phyloP scores from a whole-genome alignment of 2,329 filamentous ascomycete species.

The Colletotrichum shisoi region DNA sequence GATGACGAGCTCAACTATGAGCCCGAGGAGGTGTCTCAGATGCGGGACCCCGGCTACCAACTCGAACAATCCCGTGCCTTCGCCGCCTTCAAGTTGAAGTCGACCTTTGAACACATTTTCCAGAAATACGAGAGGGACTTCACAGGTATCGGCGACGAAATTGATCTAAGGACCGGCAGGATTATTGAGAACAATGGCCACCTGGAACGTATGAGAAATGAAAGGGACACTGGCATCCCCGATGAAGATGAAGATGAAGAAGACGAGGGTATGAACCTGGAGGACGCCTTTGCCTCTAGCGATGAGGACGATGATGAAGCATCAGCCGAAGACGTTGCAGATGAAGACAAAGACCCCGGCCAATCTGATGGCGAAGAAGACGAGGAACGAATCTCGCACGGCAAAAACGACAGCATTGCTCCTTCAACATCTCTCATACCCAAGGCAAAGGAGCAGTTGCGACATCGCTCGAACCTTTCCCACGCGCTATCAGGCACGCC shows the following conservation, averaged over 20 bases:
- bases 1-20: constrained; percentile 59
- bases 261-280: constrained; percentile 48
- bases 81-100: constrained; percentile 77
- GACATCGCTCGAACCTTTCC: constrained; percentile 7
- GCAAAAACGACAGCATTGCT: constrained; percentile 13
- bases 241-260: constrained; percentile 48
- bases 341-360: constrained; percentile 10
- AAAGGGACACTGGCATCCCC: constrained; percentile 56
- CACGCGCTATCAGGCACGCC: neutral
- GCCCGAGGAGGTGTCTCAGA: constrained; percentile 57
- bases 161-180: constrained; percentile 81
- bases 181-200: constrained; percentile 94
- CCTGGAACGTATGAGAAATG: constrained; percentile 67
- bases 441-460: neutral
- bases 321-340: constrained; percentile 37
- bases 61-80: constrained; percentile 69
- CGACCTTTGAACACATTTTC: constrained; percentile 87
- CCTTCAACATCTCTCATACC: constrained; percentile 42
- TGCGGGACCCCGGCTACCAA: constrained; percentile 63
- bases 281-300: constrained; percentile 43
- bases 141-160: constrained; percentile 83
- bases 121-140: constrained; percentile 88
- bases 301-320: constrained; percentile 42
- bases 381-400: constrained; percentile 43
- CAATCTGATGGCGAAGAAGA: constrained; percentile 45